A percentile compares a stretch with the other conserved stretches of the same genome.
phyloP scores from a whole-genome alignment of 345 rosid species.

The Geranium rotundifolium region DNA sequence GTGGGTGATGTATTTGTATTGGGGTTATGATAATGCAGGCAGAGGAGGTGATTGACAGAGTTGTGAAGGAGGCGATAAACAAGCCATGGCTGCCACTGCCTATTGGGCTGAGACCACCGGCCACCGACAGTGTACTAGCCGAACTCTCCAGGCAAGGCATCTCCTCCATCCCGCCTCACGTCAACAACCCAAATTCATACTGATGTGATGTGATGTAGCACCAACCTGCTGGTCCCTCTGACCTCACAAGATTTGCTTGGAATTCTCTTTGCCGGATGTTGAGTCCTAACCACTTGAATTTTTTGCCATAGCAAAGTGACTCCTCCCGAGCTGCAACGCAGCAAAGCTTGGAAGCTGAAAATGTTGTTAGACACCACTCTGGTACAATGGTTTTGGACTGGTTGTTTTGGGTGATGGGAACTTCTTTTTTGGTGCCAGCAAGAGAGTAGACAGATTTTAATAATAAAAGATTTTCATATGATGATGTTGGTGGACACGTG shows the following conservation, averaged over 20 bases:
- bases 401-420: too few relatives aligned
- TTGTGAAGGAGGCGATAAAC: slow-evolving; percentile 75
- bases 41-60: slow-evolving; percentile 67
- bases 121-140: slow-evolving; percentile 60
- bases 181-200: slow-evolving; percentile 19
- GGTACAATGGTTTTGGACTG: too few relatives aligned
- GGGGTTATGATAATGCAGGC: slow-evolving; percentile 28
- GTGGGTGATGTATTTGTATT: too few relatives aligned
- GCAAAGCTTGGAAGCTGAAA: too few relatives aligned
- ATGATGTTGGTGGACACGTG: too few relatives aligned
- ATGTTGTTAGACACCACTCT: too few relatives aligned
- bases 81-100: slow-evolving; percentile 93
- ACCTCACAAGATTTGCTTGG: neutral
- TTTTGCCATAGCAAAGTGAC: neutral
- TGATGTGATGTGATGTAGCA: slow-evolving; percentile 13
- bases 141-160: slow-evolving; percentile 86
- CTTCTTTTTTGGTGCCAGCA: too few relatives aligned
- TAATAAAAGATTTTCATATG: too few relatives aligned
- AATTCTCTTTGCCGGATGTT: too few relatives aligned
- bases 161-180: slow-evolving; percentile 40
- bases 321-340: too few relatives aligned
- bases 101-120: slow-evolving; percentile 75
- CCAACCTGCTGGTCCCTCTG: neutral
- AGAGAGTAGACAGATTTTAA: too few relatives aligned
- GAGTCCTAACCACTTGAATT: neutral